Conservation (phyloP, 192 early-diverging fungal species). For the Neocallimastix lanati region DNA sequence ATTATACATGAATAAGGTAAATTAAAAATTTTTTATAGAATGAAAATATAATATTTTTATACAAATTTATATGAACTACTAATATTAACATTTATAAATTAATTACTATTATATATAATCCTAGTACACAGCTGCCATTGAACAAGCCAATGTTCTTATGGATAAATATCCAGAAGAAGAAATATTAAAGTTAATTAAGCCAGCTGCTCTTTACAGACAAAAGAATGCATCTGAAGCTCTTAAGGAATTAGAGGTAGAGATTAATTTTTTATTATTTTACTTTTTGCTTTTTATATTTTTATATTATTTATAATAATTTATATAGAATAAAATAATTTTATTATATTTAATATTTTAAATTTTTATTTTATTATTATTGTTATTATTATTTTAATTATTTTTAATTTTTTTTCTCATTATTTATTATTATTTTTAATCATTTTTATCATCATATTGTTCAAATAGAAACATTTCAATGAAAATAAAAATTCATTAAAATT, state of each 20-base stretch:
- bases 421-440: background rate
- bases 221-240: slow-evolving; percentile 34
- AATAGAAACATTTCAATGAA: slow-evolving; percentile 8
- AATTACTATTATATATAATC: background rate
- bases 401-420: background rate
- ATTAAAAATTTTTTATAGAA: background rate
- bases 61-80: too few relatives aligned
- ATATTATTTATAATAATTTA: too few relatives aligned
- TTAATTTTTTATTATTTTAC: too few relatives aligned
- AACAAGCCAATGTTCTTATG: slow-evolving; percentile 21
- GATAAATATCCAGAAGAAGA: slow-evolving; percentile 44
- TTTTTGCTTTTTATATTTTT: too few relatives aligned
- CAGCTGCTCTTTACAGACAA: slow-evolving; percentile 25
- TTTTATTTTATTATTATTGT: background rate
- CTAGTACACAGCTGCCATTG: slow-evolving; percentile 27
- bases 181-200: slow-evolving; percentile 32
- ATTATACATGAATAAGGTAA: slow-evolving; percentile 30
- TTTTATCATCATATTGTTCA: background rate
- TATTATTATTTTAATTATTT: background rate
- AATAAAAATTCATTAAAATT: slow-evolving; percentile 26
- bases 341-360: background rate
- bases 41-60: too few relatives aligned
- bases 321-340: too few relatives aligned
- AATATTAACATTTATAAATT: too few relatives aligned
- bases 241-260: slow-evolving; percentile 22